Conservation (phyloP, 164 flowering plant species). For the Aristolochia fimbriata region DNA sequence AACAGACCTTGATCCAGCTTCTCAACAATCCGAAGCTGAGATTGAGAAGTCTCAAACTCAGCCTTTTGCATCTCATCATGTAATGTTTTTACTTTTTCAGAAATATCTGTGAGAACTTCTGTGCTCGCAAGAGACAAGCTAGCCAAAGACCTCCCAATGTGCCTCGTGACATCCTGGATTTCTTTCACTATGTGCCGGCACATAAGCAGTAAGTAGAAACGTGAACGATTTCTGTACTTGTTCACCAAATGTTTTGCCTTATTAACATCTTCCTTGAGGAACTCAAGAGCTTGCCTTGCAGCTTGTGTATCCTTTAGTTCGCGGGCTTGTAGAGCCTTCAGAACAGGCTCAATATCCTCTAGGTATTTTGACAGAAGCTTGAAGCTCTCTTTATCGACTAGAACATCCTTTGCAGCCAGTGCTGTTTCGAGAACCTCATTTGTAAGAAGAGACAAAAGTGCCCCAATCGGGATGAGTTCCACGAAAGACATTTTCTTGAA, state of each 20-base stretch:
- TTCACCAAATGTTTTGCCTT: slow-evolving; percentile 50
- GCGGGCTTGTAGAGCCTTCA: slow-evolving; percentile 41
- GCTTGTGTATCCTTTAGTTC: slow-evolving; percentile 51
- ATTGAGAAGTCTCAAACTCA: slow-evolving; percentile 42
- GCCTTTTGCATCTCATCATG: slow-evolving; percentile 70
- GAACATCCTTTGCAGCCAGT: slow-evolving; percentile 52
- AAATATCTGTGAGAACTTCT: slow-evolving; percentile 43
- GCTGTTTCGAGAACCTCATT: slow-evolving; percentile 53
- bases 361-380: slow-evolving; percentile 46
- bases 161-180: slow-evolving; percentile 50
- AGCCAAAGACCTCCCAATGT: slow-evolving; percentile 54
- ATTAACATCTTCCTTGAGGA: slow-evolving; percentile 45
- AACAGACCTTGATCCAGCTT: slow-evolving; percentile 45
- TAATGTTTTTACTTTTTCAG: slow-evolving; percentile 44
- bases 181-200: slow-evolving; percentile 58
- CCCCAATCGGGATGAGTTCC: slow-evolving; percentile 59
- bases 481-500: slow-evolving; percentile 10
- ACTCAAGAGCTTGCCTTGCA: slow-evolving; percentile 42
- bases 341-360: slow-evolving; percentile 44
- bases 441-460: slow-evolving; percentile 43
- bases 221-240: slow-evolving; percentile 51
- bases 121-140: slow-evolving; percentile 44
- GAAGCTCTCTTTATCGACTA: slow-evolving; percentile 59
- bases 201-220: slow-evolving; percentile 49
- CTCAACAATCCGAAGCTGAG: slow-evolving; percentile 46